These are phyloP conservation scores for Monosporascus sp. DNA, from an alignment of 2,329 filamentous ascomycete species.

Conservation along the genomic window DNA sequence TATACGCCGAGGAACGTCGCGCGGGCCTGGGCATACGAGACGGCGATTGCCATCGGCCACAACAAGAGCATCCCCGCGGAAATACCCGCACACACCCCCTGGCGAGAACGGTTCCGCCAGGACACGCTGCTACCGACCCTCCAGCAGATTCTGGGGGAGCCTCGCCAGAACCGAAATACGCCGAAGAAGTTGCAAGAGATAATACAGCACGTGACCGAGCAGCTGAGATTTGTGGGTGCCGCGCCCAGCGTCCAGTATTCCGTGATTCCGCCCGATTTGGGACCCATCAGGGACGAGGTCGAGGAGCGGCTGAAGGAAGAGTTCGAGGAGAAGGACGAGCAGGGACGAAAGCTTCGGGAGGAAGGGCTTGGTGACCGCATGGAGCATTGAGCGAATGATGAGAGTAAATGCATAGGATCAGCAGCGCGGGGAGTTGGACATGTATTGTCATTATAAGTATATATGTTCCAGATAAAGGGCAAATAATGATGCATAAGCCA, in stretches of 20 bases:
- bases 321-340: slow-evolving; percentile 53
- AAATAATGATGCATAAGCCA: too few relatives aligned
- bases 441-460: slow-evolving; percentile 7
- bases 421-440: too few relatives aligned
- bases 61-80: slow-evolving; percentile 64
- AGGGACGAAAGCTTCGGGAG: slow-evolving; percentile 48
- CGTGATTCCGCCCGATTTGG: slow-evolving; percentile 72
- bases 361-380: slow-evolving; percentile 53
- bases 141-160: slow-evolving; percentile 64
- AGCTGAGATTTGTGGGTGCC: slow-evolving; percentile 77
- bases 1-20: slow-evolving; percentile 97
- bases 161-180: slow-evolving; percentile 72
- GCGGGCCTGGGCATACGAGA: slow-evolving; percentile 95
- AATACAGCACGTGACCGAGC: slow-evolving; percentile 73
- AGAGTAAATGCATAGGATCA: too few relatives aligned
- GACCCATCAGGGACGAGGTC: slow-evolving; percentile 62
- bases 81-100: slow-evolving; percentile 76
- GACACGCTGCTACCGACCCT: slow-evolving; percentile 85
- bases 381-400: slow-evolving; percentile 32
- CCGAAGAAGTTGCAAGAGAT: slow-evolving; percentile 71
- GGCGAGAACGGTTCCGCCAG: slow-evolving; percentile 82
- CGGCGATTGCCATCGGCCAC: slow-evolving; percentile 77
- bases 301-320: slow-evolving; percentile 65
- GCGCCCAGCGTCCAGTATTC: slow-evolving; percentile 86
- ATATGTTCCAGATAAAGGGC: too few relatives aligned